phyloP scores from a whole-genome alignment of 106 monocot genomes.

The Apostasia shenzhenica region DNA sequence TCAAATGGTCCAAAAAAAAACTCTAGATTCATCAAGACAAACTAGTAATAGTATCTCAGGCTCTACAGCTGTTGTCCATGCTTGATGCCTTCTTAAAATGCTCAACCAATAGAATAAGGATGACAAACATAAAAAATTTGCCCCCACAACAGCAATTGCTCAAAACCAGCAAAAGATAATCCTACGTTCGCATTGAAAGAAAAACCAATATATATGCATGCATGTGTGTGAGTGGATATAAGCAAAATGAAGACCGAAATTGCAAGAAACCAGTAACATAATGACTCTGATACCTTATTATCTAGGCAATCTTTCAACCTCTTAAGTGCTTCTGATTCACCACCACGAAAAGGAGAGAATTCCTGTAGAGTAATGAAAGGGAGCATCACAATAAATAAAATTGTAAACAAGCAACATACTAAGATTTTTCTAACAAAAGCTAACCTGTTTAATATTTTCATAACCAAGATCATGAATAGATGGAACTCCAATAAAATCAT shows the following conservation, averaged over 20 bases:
- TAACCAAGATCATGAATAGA: conserved; percentile 76
- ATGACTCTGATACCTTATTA: conserved; percentile 41
- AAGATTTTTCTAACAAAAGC: not conserved
- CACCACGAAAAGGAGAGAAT: conserved; percentile 69
- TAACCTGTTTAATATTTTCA: conserved; percentile 44
- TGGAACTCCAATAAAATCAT: conserved; percentile 44
- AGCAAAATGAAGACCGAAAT: not conserved
- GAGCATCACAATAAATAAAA: conserved; percentile 2
- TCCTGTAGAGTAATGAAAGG: conserved; percentile 33
- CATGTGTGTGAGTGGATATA: not conserved
- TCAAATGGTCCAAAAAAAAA: no score
- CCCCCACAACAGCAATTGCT: not conserved
- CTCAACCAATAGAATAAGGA: no score
- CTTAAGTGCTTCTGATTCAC: conserved; percentile 80
- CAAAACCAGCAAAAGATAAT: not conserved
- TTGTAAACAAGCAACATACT: not conserved
- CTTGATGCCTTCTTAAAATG: no score
- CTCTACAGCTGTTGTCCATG: no score
- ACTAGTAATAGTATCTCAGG: no score
- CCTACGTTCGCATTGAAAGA: not conserved
- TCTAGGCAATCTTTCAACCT: conserved; percentile 51
- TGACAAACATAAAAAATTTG: not conserved
- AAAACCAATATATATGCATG: not conserved
- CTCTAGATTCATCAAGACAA: no score
- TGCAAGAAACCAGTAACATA: not conserved